Evolutionary conservation across 2,329 filamentous ascomycete species (phyloP), one percentile per base, ranked within the genome.

Genomic region (Fusarium domesticum): DNA sequence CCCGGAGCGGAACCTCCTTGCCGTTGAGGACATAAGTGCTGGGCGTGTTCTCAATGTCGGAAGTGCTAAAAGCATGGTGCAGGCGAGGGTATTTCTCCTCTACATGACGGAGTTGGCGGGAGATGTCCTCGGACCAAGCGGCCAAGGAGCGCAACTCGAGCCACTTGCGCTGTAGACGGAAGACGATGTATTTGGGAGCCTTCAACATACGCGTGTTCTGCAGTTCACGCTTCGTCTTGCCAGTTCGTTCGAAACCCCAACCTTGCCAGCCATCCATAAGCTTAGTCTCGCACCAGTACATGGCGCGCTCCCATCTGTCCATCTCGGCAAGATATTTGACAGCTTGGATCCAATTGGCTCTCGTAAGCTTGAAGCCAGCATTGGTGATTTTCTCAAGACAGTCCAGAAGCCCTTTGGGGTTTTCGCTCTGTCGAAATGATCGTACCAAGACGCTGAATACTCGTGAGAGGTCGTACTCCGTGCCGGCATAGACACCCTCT

Each of bases 191-290:
- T n/a, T 56, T 57, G 36, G 66, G 59, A 4, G 68, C 57, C 18
- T 57, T 50, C 14, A 70, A 49, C 35, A 60, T 45, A 20, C 61
- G 67, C 30, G 69, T 62, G 36, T 62, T 57, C 33, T 67, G 70
- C 35, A 66, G 53, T 18, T 69, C 64, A 18, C 70, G 71, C 36
- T 66, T 50, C 38, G 72, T 70, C 19, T 43, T 46, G 40, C 42
- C 43, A 6, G 34, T 42, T 32, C 56, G 45, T 6, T 50, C 23
- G 15, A 57, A 53, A 12, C 48, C 54, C 88, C 90, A 96, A 18
- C 89, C 89, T 10, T 79, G 78, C 78, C 90, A 96, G 25, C 79
- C 74, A 1, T 79, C 76, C 78, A 96, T 95, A 43, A 97, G 82
- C 48, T 81, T 80, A 18, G 74, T 69, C 69, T 97, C 92, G 62